Conservation (phyloP, 306 rosid genomes). For the Vigna radiata region DNA sequence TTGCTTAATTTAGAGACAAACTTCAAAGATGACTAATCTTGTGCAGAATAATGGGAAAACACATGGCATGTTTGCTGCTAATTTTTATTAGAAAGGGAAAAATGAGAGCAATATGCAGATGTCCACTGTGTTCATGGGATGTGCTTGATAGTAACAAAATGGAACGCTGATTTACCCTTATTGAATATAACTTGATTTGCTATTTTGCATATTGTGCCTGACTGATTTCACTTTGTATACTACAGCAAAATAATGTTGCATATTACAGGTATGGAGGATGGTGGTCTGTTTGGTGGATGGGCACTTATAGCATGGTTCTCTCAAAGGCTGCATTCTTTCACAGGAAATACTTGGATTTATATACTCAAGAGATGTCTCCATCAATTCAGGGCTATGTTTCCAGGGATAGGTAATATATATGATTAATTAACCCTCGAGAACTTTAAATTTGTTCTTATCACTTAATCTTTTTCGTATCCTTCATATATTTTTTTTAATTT, state of each 20-base stretch:
- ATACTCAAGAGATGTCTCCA: constrained; percentile 49
- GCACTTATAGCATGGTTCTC: constrained; percentile 69
- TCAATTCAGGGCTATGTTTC: constrained; percentile 59
- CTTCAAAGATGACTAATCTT: neutral
- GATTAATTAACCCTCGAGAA: constrained; percentile 23
- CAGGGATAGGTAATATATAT: constrained; percentile 51
- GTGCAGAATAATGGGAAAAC: constrained; percentile 21
- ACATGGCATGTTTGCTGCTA: neutral
- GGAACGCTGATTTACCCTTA: constrained; percentile 17
- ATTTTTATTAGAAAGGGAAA: neutral
- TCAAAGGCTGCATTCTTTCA: constrained; percentile 74
- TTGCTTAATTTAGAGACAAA: neutral
- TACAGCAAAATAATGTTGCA: constrained; percentile 55
- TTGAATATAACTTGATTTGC: constrained; percentile 6
- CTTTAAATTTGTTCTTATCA: neutral
- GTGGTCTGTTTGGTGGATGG: constrained; percentile 79
- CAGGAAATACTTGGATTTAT: constrained; percentile 62
- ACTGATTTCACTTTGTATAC: constrained; percentile 35
- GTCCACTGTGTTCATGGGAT: constrained; percentile 16
- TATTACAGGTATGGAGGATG: constrained; percentile 67
- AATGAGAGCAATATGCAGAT: constrained; percentile 12
- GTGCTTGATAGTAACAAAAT: constrained; percentile 10
- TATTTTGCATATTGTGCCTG: constrained; percentile 40
- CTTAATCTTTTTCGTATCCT: constrained; percentile 15
- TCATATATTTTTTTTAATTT: constrained; percentile 10